Percentiles rank a stretch among this genome's conserved stretches.
Evolutionary conservation across 345 rosid genomes (phyloP).

Genomic region (Firmiana major): DNA sequence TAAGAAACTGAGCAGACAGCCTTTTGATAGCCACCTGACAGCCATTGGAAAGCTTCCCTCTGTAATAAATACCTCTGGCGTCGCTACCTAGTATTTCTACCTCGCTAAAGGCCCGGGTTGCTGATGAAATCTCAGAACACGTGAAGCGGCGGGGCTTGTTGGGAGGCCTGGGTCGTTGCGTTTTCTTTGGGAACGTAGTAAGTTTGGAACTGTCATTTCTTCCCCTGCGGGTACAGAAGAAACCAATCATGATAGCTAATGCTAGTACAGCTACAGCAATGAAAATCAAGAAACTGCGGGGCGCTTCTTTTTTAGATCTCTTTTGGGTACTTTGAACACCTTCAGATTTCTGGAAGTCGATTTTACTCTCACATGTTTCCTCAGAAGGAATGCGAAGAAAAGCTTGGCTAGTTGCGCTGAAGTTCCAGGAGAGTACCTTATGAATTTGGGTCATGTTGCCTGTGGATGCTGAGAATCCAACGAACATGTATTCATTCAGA

Average conservation of each 20-base stretch:
- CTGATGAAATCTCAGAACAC: constrained; percentile 34
- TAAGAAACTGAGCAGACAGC: constrained; percentile 32
- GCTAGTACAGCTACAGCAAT: constrained; percentile 29
- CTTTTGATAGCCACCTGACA: constrained; percentile 43
- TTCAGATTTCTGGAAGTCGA: neutral
- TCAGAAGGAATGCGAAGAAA: constrained; percentile 36
- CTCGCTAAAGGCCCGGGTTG: constrained; percentile 40
- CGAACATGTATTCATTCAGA: constrained; percentile 53
- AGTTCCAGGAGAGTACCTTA: constrained; percentile 40
- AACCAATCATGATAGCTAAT: constrained; percentile 23
- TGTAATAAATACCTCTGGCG: constrained; percentile 32
- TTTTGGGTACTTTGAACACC: neutral
- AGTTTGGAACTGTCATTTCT: constrained; percentile 17
- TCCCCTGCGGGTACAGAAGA: constrained; percentile 30
- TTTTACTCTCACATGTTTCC: constrained; percentile 40
- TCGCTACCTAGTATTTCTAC: constrained; percentile 39
- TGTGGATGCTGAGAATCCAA: constrained; percentile 56
- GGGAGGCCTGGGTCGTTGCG: constrained; percentile 42
- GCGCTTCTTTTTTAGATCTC: constrained; percentile 23
- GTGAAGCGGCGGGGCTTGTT: constrained; percentile 43
- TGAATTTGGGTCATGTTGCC: constrained; percentile 46
- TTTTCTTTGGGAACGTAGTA: constrained; percentile 20
- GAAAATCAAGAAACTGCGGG: constrained; percentile 35
- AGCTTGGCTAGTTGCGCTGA: constrained; percentile 44
- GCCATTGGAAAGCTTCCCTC: constrained; percentile 43